Conservation (phyloP, 2,329 filamentous ascomycete genomes). For the Diaporthe velutina region DNA sequence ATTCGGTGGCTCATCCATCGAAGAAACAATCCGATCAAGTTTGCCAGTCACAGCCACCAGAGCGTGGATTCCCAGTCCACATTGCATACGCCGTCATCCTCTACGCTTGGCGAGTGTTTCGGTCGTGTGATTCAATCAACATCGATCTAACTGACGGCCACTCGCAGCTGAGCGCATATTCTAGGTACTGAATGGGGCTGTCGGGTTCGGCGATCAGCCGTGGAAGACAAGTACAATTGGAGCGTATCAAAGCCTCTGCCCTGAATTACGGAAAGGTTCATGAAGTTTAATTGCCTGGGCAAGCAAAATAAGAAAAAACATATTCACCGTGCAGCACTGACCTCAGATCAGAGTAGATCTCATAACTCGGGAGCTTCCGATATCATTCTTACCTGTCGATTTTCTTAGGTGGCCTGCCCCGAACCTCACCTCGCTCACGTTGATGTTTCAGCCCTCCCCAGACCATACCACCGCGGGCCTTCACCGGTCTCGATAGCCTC, state of each 20-base stretch:
- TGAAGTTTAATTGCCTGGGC: neutral
- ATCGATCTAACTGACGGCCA: neutral
- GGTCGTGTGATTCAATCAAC: neutral
- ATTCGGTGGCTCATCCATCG: neutral
- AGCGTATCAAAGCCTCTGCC: neutral
- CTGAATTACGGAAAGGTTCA: neutral
- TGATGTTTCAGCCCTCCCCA: conserved; percentile 28
- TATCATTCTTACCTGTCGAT: conserved; percentile 27
- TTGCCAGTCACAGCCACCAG: neutral
- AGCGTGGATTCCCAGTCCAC: neutral
- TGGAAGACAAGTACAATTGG: neutral
- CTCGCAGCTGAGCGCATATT: neutral
- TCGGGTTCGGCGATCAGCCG: neutral
- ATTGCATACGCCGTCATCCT: neutral
- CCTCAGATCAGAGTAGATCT: neutral
- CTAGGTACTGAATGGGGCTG: too few species aligned
- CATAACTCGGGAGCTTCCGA: conserved; percentile 36
- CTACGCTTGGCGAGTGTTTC: neutral
- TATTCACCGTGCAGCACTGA: neutral
- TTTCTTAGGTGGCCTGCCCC: neutral
- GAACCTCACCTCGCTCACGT: conserved; percentile 13
- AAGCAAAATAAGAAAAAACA: neutral
- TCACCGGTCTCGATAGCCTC: conserved; percentile 39
- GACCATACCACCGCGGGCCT: conserved; percentile 20
- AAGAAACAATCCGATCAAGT: neutral